Base-by-base conservation (phyloP, 352 stramenopile genomes). In the Blastocystis sp. region DNA sequence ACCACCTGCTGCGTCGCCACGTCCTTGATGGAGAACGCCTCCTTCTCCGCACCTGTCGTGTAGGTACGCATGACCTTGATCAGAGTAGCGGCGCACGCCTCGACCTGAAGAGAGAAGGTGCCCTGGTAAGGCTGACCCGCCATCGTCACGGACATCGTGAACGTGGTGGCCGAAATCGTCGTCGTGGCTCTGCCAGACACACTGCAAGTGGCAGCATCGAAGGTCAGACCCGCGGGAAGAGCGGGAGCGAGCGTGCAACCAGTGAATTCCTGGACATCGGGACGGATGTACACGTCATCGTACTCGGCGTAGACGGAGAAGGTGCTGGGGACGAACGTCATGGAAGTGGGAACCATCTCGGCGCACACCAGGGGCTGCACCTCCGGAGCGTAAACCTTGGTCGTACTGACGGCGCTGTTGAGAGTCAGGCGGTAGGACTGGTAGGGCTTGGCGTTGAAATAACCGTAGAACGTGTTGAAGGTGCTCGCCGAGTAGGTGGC, bases 1-100 rank as follows among this genome's bases (percentile, higher is more conserved):
- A 78, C 19, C 6, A 26, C 16, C 31, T 1, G 24, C 1, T 78
- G 3, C n/a, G 33, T 78, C 4, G 21, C 21, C 3, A 39, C 26
- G 31, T 78, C 31, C 24, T 37, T 26, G 60, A 78, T 78, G n/a
- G 24, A n/a, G 65, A 76, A 76, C n/a, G n/a, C 31, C n/a, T 76
- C 29, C 39, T 41, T 41, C n/a, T 29, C 29, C 31, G 65, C 19
- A 39, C 21, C 26, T 3, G 33, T n/a, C 26, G 24, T 39, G 13
- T 33, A 76, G n/a, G 33, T 33, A 76, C 33, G 33, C 21, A 76
- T 24, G 41, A 51, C 21, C 24, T 51, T 33, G 3, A 41, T n/a
- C 55, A 80, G 13, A 24, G 41, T 4, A 62, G n/a, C n/a, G 6
- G 59, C 6, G 16, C 69, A 80, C 16, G 24, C 35, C 33, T 0